phyloP scores from a whole-genome alignment of 371 early-diverging fungal genomes.

The Rhizomucor miehei region DNA sequence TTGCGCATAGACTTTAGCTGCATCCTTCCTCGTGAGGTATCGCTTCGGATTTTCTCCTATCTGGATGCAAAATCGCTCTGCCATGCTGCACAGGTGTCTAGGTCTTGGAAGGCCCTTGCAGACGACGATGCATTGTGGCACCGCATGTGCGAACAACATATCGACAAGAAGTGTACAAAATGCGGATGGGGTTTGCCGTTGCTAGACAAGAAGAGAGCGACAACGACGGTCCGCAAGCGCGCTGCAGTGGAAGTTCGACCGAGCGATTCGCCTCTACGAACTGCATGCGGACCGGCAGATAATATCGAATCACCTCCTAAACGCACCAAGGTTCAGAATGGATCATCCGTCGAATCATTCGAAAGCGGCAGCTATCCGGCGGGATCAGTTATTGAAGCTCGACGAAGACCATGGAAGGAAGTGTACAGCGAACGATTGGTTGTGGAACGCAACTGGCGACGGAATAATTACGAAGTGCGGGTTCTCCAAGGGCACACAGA shows the following conservation, averaged over 20 bases:
- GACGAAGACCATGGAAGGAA: constrained; percentile 76
- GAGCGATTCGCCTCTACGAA: constrained; percentile 10
- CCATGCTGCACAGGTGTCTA: constrained; percentile 85
- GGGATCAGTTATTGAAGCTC: neutral
- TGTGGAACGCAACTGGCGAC: constrained; percentile 86
- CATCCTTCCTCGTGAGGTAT: constrained; percentile 76
- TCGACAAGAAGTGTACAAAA: constrained; percentile 90
- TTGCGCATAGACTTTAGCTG: constrained; percentile 81
- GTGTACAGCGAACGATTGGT: constrained; percentile 80
- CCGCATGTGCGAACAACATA: constrained; percentile 95
- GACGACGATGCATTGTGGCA: constrained; percentile 94
- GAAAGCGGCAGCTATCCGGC: neutral
- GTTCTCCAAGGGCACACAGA: constrained; percentile 76
- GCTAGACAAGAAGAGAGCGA: constrained; percentile 41
- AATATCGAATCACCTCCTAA: neutral
- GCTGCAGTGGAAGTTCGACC: constrained; percentile 2
- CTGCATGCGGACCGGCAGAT: constrained; percentile 22
- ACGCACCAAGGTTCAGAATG: neutral
- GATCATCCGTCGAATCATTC: neutral
- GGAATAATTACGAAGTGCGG: constrained; percentile 58
- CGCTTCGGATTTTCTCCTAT: constrained; percentile 77
- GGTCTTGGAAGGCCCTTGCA: constrained; percentile 75
- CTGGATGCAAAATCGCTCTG: constrained; percentile 92
- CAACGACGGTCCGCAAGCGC: constrained; percentile 12
- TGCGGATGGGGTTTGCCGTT: constrained; percentile 96